Conservation (phyloP, 2,329 filamentous ascomycete species). For the Didymella exigua region DNA sequence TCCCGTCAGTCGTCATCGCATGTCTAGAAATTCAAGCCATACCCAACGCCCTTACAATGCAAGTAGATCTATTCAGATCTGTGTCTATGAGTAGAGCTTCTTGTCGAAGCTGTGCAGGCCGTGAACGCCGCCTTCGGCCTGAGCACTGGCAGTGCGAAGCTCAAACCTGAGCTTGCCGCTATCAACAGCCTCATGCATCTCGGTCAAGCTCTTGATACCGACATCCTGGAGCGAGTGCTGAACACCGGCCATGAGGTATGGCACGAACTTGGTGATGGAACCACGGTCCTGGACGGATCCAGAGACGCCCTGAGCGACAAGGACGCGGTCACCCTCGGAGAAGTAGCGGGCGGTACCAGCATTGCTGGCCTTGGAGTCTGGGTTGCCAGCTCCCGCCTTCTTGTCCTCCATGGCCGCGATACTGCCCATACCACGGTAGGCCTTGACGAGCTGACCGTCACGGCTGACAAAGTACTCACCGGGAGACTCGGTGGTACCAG, state of each 20-base stretch:
- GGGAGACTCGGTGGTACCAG: constrained; percentile 95
- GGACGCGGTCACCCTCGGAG: constrained; percentile 90
- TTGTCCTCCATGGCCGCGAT: constrained; percentile 99
- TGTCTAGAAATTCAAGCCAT: constrained; percentile 25
- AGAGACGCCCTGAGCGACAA: constrained; percentile 96
- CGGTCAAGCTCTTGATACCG: constrained; percentile 78
- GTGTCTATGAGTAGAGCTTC: constrained; percentile 87
- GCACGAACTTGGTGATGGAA: constrained; percentile 91
- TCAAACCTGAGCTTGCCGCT: constrained; percentile 86
- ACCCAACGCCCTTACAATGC: constrained; percentile 41
- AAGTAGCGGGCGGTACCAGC: constrained; percentile 98
- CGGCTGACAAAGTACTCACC: constrained; percentile 95
- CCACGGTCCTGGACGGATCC: constrained; percentile 82
- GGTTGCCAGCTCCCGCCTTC: constrained; percentile 79
- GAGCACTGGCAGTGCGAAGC: constrained; percentile 89
- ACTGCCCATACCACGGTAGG: constrained; percentile 97
- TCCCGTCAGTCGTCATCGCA: constrained; percentile 34
- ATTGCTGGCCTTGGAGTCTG: constrained; percentile 75
- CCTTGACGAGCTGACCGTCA: constrained; percentile 98
- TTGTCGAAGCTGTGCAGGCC: constrained; percentile 98
- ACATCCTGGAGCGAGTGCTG: constrained; percentile 98
- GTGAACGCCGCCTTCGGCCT: constrained; percentile 96
- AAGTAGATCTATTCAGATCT: constrained; percentile 15
- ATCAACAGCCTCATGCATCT: constrained; percentile 75
- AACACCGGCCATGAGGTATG: constrained; percentile 91